Base-by-base conservation (phyloP, 2,329 filamentous ascomycete species). In the Cladosporium sp. region DNA sequence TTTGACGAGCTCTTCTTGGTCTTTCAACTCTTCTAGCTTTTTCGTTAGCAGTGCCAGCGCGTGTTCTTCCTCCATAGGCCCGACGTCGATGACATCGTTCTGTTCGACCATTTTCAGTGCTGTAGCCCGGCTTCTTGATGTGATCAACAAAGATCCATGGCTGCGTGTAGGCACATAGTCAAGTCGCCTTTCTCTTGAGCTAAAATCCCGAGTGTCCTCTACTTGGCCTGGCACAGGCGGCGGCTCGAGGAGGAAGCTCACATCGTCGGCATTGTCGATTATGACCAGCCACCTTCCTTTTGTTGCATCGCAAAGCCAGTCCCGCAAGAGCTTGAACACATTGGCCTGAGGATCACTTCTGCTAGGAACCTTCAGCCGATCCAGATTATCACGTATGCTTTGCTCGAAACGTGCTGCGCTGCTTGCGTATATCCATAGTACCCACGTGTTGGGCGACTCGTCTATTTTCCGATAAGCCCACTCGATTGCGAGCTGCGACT, bases 401-500 rank as follows among this genome's bases (percentile, higher is more conserved):
- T 64, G 51, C 22, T 63, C 58, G 45, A 67, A 63, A 5, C 65
- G 60, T n/a, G 60, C 61, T 8, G 32, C 17, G 32, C 35, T 66
- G 56, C 66, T 64, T 1, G 63, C 63, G 50, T 65, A 60, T 1
- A 68, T 42, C 64, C 63, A 69, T 7, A 70, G 59, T 3, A 66
- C 59, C 60, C 58, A 67, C n/a, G 57, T 62, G 8, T 60, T 5
- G 9, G 64, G 59, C 2, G 39, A 58, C 17, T 49, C 42, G 5
- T 59, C 19, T 19, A 50, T 50, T 2, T 61, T n/a, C 4, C 40
- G 58, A 28, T 62, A 53, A 3, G 47, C 39, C 28, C 65, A 63
- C 28, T 67, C 64, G 36, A 67, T 62, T 5, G 64, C 66, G 8
- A 68, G 58, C 44, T 68, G 65, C 2, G 66, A 64, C 42, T 68